Base-by-base conservation (phyloP, 208 protist species). In the Leishmania mexicana region DNA sequence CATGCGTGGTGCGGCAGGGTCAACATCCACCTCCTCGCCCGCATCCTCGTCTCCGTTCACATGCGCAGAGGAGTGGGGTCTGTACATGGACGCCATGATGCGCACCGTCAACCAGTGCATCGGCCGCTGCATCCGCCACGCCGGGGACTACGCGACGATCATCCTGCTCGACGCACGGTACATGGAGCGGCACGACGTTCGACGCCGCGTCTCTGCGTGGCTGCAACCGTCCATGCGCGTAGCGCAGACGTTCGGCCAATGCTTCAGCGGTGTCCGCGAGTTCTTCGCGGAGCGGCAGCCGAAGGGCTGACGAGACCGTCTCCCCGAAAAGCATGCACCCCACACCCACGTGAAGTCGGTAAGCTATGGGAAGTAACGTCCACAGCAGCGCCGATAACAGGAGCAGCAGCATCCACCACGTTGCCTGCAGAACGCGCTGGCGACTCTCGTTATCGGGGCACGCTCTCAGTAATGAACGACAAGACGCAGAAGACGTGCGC, bases 91-190 rank as follows among this genome's bases (percentile, higher is more conserved):
- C 74, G 80, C 98, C 73, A 99, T 97, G 90, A 99, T 99, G 98
- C 98, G 96, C 49, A 89, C 92, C 15, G 98, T 99, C 15, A 99
- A 99, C 82, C 98, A 99, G 88, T 98, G 93, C 76, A 99, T 99
- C 64, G 98, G 98, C 13, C 94, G 98, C 42, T 97, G 96, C 49
- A 99, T 99, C 75, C 94, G 98, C 28, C 98, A 99, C 83, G 67
- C 80, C 0, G 72, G 83, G 28, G 98, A 99, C 87, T 99, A 99
- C 85, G 96, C 98, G 28, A 88, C 87, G 15, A 95, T 99, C n/a
- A 58, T 99, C 24, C 85, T 99, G 17, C 72, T 99, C 24, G 98
- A 99, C 84, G 84, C 88, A 47, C 90, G 98, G 3, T 99, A 96
- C 85, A 84, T 71, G 6, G 88, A 92, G 68, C 83, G 92, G 57